phyloP scores from a whole-genome alignment of 768 basidiomycete genomes.

The Serendipita vermifera region DNA sequence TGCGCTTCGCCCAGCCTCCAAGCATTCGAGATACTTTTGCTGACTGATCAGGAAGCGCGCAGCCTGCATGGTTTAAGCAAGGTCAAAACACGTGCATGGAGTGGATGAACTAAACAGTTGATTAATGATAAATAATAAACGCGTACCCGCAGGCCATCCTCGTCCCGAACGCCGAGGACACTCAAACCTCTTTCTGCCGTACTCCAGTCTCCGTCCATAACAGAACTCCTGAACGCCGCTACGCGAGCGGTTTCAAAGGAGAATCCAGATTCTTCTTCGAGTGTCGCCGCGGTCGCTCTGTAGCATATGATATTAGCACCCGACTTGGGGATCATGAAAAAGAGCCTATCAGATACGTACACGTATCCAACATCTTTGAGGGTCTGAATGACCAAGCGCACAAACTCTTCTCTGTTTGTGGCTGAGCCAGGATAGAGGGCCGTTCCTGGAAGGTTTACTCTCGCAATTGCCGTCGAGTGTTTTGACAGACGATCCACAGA shows the following conservation, averaged over 20 bases:
- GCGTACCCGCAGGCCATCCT: conserved; percentile 57
- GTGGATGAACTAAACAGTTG: not conserved
- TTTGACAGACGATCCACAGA: conserved; percentile 22
- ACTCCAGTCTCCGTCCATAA: conserved; percentile 69
- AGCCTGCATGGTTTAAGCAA: conserved; percentile 34
- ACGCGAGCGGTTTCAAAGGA: conserved; percentile 67
- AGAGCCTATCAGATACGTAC: conserved; percentile 23
- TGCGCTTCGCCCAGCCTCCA: conserved; percentile 70
- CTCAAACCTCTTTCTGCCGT: conserved; percentile 59
- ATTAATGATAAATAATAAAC: not conserved
- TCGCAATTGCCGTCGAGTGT: conserved; percentile 32
- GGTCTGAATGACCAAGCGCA: conserved; percentile 78
- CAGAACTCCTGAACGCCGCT: conserved; percentile 62
- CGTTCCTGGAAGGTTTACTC: conserved; percentile 57
- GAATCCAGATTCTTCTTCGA: conserved; percentile 91
- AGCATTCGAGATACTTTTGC: conserved; percentile 90
- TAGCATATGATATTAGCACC: conserved; percentile 14
- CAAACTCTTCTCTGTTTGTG: conserved; percentile 79
- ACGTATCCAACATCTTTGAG: conserved; percentile 71
- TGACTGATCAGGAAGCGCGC: conserved; percentile 78
- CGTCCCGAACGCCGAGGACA: conserved; percentile 53
- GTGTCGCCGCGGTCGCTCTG: conserved; percentile 76
- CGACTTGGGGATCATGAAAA: conserved; percentile 8
- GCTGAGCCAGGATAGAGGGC: conserved; percentile 36
- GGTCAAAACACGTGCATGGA: not conserved